Evolutionary conservation across 2,329 filamentous ascomycete species (phyloP).

Genomic region (Aspergillus tamarii): DNA sequence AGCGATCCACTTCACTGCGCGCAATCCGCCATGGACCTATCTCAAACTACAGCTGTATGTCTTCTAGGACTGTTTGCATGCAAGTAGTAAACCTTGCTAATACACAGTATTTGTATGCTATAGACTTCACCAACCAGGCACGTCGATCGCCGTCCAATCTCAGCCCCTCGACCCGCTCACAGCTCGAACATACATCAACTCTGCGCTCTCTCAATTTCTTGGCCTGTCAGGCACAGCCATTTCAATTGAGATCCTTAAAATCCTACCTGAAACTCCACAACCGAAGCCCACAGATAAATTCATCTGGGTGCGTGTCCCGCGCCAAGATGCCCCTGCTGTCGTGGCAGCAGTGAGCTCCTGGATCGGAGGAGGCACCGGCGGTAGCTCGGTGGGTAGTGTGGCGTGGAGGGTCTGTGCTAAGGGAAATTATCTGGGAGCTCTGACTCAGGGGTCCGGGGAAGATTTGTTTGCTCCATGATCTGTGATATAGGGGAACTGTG

Average conservation of each 20-base stretch:
- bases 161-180: slow-evolving; percentile 49
- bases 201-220: slow-evolving; percentile 52
- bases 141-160: slow-evolving; percentile 17
- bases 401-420: slow-evolving; percentile 45
- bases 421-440: slow-evolving; percentile 40
- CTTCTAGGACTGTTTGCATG: background rate
- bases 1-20: slow-evolving; percentile 41
- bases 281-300: slow-evolving; percentile 15
- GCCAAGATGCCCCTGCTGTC: slow-evolving; percentile 48
- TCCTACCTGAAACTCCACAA: slow-evolving; percentile 20
- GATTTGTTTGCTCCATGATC: slow-evolving; percentile 38
- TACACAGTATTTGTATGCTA: slow-evolving; percentile 4
- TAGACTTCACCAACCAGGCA: slow-evolving; percentile 34
- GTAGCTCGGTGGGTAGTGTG: slow-evolving; percentile 26
- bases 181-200: slow-evolving; percentile 48
- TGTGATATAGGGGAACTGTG: background rate
- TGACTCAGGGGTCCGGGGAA: slow-evolving; percentile 38
- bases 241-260: slow-evolving; percentile 51
- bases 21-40: slow-evolving; percentile 49
- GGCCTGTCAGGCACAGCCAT: slow-evolving; percentile 52
- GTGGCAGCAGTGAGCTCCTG: slow-evolving; percentile 51
- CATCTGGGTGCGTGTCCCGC: slow-evolving; percentile 50
- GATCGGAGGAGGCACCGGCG: slow-evolving; percentile 38
- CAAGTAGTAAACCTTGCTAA: background rate
- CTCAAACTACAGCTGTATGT: slow-evolving; percentile 47